A percentile compares a stretch with the other conserved stretches of the same genome.
Conservation (phyloP, 2,329 filamentous ascomycete genomes). For the Tolypocladium ophioglossoides region DNA sequence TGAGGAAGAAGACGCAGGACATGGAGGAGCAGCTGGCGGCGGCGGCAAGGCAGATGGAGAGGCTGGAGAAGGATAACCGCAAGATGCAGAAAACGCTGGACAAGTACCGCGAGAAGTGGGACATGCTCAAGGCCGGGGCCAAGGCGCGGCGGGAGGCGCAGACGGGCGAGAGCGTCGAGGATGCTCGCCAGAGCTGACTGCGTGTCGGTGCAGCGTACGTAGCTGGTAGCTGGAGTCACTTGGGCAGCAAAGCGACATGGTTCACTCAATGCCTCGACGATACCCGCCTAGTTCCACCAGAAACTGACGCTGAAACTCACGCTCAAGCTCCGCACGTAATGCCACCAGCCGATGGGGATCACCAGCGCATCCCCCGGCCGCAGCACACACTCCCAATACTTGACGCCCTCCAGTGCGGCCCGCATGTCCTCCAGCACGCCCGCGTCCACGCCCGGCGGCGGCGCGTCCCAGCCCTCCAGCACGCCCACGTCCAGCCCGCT, state of each 20-base stretch:
- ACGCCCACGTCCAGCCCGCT: slow-evolving; percentile 67
- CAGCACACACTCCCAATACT: slow-evolving; percentile 69
- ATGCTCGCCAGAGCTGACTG: slow-evolving; percentile 10
- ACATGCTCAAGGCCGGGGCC: slow-evolving; percentile 48
- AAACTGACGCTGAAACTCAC: slow-evolving; percentile 93
- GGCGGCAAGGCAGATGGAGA: slow-evolving; percentile 50
- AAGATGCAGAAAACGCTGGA: slow-evolving; percentile 45
- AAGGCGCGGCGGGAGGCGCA: slow-evolving; percentile 42
- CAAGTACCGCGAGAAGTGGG: slow-evolving; percentile 52
- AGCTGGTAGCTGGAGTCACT: not conserved
- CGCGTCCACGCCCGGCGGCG: slow-evolving; percentile 13
- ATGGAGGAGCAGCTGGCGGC: slow-evolving; percentile 56
- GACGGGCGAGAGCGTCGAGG: slow-evolving; percentile 24
- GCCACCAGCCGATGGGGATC: slow-evolving; percentile 95
- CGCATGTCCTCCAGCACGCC: slow-evolving; percentile 27
- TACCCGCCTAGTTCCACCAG: slow-evolving; percentile 66
- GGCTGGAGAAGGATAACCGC: slow-evolving; percentile 51
- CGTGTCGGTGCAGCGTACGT: not conserved
- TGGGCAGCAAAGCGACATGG: not conserved
- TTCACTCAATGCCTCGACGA: not conserved
- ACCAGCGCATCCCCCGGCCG: slow-evolving; percentile 76
- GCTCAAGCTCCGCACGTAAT: slow-evolving; percentile 80
- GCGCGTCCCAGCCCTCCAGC: slow-evolving; percentile 49
- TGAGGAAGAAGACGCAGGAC: slow-evolving; percentile 45
- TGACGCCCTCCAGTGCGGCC: slow-evolving; percentile 43